Percentiles rank a stretch among this genome's conserved stretches.
These are phyloP conservation scores for Hypholoma sublateritium DNA, from an alignment of 768 basidiomycete species.

Conservation along the genomic window DNA sequence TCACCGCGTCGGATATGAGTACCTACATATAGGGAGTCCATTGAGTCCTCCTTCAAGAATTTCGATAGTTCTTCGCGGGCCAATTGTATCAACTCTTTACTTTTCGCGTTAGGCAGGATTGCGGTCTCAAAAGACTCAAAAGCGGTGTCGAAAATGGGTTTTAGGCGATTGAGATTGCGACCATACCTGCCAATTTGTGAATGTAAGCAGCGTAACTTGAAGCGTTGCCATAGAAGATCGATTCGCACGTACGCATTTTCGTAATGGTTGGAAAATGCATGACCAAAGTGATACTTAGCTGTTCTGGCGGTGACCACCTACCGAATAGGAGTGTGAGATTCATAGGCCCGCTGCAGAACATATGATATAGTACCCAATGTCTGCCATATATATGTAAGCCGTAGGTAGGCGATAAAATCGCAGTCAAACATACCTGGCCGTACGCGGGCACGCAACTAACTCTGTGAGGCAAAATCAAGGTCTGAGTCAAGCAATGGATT, in stretches of 20 bases:
- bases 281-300: conserved; percentile 62
- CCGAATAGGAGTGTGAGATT: background rate
- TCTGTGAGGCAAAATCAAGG: conserved; percentile 37
- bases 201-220: background rate
- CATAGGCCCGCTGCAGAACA: background rate
- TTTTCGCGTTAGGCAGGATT: conserved; percentile 53
- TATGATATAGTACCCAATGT: conserved; percentile 54
- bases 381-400: conserved; percentile 29
- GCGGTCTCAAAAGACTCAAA: conserved; percentile 46
- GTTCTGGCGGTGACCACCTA: conserved; percentile 66
- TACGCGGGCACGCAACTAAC: conserved; percentile 70
- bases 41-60: conserved; percentile 11
- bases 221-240: background rate
- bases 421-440: conserved; percentile 49
- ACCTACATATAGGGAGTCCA: conserved; percentile 40
- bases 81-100: conserved; percentile 43
- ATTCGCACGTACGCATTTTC: conserved; percentile 56
- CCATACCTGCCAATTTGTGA: conserved; percentile 41
- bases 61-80: conserved; percentile 46
- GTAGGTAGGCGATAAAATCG: background rate
- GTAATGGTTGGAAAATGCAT: conserved; percentile 54
- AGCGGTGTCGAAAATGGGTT: conserved; percentile 52
- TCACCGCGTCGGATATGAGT: conserved; percentile 69
- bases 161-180: conserved; percentile 52
- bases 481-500: conserved; percentile 1